These are phyloP conservation scores for Lecanicillium sp. DNA, from an alignment of 2,329 filamentous ascomycete species.

Conservation along the genomic window DNA sequence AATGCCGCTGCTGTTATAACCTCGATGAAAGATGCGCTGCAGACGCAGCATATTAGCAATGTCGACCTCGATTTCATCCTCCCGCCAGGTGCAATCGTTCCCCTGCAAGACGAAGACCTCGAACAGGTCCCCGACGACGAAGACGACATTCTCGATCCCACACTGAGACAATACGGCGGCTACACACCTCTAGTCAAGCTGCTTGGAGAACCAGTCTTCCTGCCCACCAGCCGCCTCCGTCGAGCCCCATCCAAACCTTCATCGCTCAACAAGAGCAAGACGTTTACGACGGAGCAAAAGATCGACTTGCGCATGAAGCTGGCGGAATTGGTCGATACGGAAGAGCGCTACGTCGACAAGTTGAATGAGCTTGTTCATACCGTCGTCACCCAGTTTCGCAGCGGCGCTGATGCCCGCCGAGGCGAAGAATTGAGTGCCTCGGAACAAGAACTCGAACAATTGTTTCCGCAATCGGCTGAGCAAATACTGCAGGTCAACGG, in stretches of 20 bases:
- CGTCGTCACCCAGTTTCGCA: slow-evolving; percentile 72
- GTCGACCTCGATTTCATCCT: slow-evolving; percentile 83
- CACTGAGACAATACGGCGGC: slow-evolving; percentile 62
- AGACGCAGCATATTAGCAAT: slow-evolving; percentile 75
- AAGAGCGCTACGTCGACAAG: slow-evolving; percentile 88
- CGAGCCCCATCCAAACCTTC: slow-evolving; percentile 83
- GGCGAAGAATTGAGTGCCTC: slow-evolving; percentile 62
- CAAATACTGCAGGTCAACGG: slow-evolving; percentile 76
- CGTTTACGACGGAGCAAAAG: slow-evolving; percentile 76
- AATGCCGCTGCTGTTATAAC: slow-evolving; percentile 65
- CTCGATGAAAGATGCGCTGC: slow-evolving; percentile 67
- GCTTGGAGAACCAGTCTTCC: slow-evolving; percentile 76
- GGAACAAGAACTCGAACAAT: slow-evolving; percentile 60
- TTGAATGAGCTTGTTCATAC: slow-evolving; percentile 74
- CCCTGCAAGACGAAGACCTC: slow-evolving; percentile 50
- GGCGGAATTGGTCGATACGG: slow-evolving; percentile 84
- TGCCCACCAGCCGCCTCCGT: slow-evolving; percentile 77
- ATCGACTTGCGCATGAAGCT: slow-evolving; percentile 80
- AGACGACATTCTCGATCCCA: slow-evolving; percentile 58
- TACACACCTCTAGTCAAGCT: slow-evolving; percentile 71
- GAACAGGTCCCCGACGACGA: slow-evolving; percentile 55
- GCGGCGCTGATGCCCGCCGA: slow-evolving; percentile 53
- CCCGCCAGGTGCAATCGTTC: slow-evolving; percentile 68
- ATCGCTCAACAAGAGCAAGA: slow-evolving; percentile 67
- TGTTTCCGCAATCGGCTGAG: slow-evolving; percentile 78